Evolutionary conservation across 2,329 filamentous ascomycete species (phyloP).

Genomic region (Teratosphaeria pseudoeucalypti): DNA sequence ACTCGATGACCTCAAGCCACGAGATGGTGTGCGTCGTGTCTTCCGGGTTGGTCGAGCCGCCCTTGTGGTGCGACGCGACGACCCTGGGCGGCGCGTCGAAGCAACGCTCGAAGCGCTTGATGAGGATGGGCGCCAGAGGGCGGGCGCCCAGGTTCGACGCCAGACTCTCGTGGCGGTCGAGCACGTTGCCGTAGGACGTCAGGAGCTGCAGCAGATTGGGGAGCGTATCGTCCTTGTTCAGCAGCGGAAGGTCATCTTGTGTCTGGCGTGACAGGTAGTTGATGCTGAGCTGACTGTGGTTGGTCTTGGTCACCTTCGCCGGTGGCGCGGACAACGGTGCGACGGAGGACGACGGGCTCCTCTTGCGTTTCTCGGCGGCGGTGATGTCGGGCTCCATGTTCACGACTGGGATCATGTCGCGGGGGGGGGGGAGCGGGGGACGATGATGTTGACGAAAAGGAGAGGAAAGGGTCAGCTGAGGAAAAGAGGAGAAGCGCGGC

Average conservation of each 20-base stretch:
- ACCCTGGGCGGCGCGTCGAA: conserved; percentile 72
- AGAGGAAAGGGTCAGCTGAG: not conserved
- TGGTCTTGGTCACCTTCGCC: conserved; percentile 44
- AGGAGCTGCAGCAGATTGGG: conserved; percentile 62
- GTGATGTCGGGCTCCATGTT: conserved; percentile 10
- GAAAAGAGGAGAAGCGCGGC: conserved; percentile 5
- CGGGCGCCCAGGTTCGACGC: conserved; percentile 77
- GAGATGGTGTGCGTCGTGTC: conserved; percentile 44
- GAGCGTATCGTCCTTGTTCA: conserved; percentile 59
- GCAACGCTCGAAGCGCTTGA: conserved; percentile 75
- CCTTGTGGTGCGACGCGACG: conserved; percentile 44
- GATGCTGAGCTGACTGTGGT: conserved; percentile 52
- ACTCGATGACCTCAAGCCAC: conserved; percentile 80
- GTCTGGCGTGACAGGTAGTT: conserved; percentile 57
- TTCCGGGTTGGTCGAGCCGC: conserved; percentile 30
- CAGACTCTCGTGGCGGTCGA: conserved; percentile 77
- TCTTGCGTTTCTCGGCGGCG: conserved; percentile 36
- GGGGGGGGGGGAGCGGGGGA: not conserved
- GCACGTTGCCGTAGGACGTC: conserved; percentile 71
- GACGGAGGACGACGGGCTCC: conserved; percentile 26
- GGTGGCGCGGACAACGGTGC: conserved; percentile 21
- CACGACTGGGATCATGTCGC: conserved; percentile 1
- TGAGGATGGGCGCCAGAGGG: conserved; percentile 68
- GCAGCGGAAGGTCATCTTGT: conserved; percentile 50
- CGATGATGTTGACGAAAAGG: not conserved